Evolutionary conservation across 306 rosid species (phyloP), one percentile per base, ranked within the genome.

Genomic region (Comarum palustre): DNA sequence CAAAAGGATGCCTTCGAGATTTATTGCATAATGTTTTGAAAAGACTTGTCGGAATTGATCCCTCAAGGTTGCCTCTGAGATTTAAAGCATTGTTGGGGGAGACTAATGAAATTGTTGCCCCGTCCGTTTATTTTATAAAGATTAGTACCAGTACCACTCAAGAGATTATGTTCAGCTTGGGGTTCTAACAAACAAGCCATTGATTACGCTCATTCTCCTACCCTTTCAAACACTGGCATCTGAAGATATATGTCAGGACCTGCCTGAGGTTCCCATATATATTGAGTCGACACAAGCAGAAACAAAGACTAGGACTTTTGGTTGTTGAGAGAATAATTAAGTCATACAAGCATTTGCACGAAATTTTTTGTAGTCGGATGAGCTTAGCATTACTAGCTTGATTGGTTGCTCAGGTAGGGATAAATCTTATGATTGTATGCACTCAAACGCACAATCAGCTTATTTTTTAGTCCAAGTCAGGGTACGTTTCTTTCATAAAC

Each of bases 331-430:
- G 85, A 74, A 90, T 91, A 75, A 77, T 94, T 13, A 86, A 87
- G 78, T 89, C 95, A 45, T 85, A 78, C 82, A 89, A 85, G 83
- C 79, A 86, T 78, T 79, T 86, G 38, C 69, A 73, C n/a, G 87
- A 86, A 51, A 81, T 83, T 73, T 90, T 87, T 50, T 91, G 83
- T 77, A 87, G 83, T 73, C 92, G 88, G 87, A 84, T 85, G 79
- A 85, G 95, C 73, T 82, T 90, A 81, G 87, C 90, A 67, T 85
- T 94, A 76, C 93, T 94, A 72, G 90, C 97, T 74, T 88, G 96
- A 71, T 82, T 94, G 83, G 90, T 88, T 75, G 99, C 97, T 73
- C 99, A 94, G 97, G 99, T 94, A 74, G 64, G 74, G 71, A 70
- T 7, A 32, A 58, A 38, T 38, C n/a, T 58, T 66, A 38, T 47